These are phyloP conservation scores for Xerocomus minutiporus DNA, from an alignment of 1,284 basidiomycete species.

Conservation along the genomic window DNA sequence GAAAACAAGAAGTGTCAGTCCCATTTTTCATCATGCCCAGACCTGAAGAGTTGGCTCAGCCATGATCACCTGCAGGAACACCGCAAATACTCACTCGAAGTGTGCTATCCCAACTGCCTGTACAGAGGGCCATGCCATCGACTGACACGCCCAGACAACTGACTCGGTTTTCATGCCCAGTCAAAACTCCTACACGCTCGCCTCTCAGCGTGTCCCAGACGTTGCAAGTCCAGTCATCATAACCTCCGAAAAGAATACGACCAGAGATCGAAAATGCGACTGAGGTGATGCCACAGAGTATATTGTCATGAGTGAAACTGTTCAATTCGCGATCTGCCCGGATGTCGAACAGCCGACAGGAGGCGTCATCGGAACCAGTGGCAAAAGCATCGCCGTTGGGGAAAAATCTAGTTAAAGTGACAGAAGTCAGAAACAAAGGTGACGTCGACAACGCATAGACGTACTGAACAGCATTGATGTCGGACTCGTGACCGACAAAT, in stretches of 20 bases:
- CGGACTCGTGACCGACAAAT: slow-evolving; percentile 97
- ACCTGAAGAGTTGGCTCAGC: slow-evolving; percentile 37
- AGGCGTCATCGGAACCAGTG: slow-evolving; percentile 98
- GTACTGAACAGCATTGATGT: slow-evolving; percentile 97
- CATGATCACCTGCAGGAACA: slow-evolving; percentile 5
- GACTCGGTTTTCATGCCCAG: slow-evolving; percentile 97
- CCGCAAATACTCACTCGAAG: slow-evolving; percentile 68
- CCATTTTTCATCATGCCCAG: slow-evolving; percentile 48
- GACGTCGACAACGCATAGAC: slow-evolving; percentile 35
- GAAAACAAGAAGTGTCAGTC: slow-evolving; percentile 26
- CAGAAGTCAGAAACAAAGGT: slow-evolving; percentile 10
- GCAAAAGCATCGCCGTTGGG: slow-evolving; percentile 98
- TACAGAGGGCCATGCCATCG: slow-evolving; percentile 97
- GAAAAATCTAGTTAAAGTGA: slow-evolving; percentile 73
- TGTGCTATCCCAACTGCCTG: slow-evolving; percentile 96
- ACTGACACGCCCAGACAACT: slow-evolving; percentile 93
- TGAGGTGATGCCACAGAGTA: slow-evolving; percentile 96
- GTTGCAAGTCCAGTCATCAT: slow-evolving; percentile 99
- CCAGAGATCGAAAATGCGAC: slow-evolving; percentile 98
- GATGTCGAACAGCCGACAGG: slow-evolving; percentile 96
- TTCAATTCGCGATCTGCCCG: slow-evolving; percentile 96
- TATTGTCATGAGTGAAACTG: slow-evolving; percentile 96
- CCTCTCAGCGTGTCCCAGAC: slow-evolving; percentile 99
- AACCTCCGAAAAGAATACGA: slow-evolving; percentile 95
- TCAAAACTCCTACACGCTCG: slow-evolving; percentile 93